Evolutionary conservation across 768 basidiomycete genomes (phyloP).

Genomic region (Antrodiella citrinella): DNA sequence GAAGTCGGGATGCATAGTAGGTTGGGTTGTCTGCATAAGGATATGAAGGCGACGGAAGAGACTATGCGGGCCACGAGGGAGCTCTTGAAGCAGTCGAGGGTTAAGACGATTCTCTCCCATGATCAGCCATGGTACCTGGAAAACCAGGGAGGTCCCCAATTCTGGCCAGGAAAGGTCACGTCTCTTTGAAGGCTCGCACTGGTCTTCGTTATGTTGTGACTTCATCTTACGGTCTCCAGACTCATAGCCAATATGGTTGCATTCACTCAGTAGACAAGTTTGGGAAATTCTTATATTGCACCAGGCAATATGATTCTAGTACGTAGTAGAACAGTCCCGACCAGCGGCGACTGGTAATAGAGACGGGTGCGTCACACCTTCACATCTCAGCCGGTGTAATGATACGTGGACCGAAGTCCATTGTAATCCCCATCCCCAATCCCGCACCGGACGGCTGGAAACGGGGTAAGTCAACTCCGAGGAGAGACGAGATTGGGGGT

Average conservation of each 20-base stretch:
- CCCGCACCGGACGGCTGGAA: neutral
- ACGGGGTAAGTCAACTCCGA: neutral
- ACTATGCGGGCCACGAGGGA: neutral
- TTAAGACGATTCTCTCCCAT: constrained; percentile 7
- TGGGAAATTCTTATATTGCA: neutral
- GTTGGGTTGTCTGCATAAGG: constrained; percentile 23
- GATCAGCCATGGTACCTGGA: constrained; percentile 5
- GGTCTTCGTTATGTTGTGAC: too few species aligned
- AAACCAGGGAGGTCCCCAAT: neutral
- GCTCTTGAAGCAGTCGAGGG: neutral
- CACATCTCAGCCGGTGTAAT: neutral
- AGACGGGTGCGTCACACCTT: neutral
- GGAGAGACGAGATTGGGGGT: neutral
- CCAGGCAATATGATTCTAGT: neutral
- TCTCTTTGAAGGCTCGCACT: neutral
- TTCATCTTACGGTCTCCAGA: too few species aligned
- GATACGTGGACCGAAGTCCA: neutral
- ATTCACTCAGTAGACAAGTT: too few species aligned
- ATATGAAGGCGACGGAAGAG: constrained; percentile 2
- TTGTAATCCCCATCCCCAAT: neutral
- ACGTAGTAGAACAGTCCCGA: neutral
- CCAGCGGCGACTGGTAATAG: neutral
- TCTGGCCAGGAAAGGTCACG: neutral
- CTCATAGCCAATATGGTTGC: too few species aligned
- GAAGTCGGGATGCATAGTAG: constrained; percentile 27